Conservation (phyloP, 2,329 filamentous ascomycete species). For the Aureobasidium sp. region DNA sequence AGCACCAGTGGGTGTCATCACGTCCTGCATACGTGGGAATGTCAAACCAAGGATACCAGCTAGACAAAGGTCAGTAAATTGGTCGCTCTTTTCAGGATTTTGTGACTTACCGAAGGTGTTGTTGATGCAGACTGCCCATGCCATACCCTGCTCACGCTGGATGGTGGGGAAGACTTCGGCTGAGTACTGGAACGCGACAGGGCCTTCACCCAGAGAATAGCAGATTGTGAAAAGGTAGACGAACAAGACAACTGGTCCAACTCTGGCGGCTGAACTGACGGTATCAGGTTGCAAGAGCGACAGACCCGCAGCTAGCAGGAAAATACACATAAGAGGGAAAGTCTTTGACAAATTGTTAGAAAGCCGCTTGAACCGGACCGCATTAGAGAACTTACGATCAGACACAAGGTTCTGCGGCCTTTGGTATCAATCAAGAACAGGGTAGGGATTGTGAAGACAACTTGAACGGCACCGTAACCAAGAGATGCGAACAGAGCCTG, state of each 20-base stretch:
- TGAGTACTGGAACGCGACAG: conserved; percentile 36
- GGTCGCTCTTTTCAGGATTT: background rate
- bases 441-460: conserved; percentile 40
- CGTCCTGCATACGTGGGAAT: conserved; percentile 41
- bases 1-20: conserved; percentile 44
- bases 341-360: conserved; percentile 30
- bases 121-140: conserved; percentile 53
- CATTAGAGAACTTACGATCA: background rate
- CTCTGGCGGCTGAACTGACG: conserved; percentile 24
- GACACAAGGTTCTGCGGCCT: conserved; percentile 37
- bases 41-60: conserved; percentile 32
- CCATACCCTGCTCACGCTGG: conserved; percentile 37
- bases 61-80: background rate
- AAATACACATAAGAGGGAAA: conserved; percentile 43
- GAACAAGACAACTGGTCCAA: conserved; percentile 34
- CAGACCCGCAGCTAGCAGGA: conserved; percentile 44
- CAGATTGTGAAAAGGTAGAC: conserved; percentile 48
- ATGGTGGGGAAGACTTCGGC: conserved; percentile 43
- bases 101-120: conserved; percentile 52
- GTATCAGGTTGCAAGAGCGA: conserved; percentile 29
- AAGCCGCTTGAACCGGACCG: background rate
- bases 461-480: conserved; percentile 41
- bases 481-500: conserved; percentile 36
- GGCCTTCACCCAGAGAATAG: conserved; percentile 41
- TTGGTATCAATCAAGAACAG: conserved; percentile 42